Evolutionary conservation across 345 rosid genomes (phyloP).

Genomic region (Pelargonium nanum): DNA sequence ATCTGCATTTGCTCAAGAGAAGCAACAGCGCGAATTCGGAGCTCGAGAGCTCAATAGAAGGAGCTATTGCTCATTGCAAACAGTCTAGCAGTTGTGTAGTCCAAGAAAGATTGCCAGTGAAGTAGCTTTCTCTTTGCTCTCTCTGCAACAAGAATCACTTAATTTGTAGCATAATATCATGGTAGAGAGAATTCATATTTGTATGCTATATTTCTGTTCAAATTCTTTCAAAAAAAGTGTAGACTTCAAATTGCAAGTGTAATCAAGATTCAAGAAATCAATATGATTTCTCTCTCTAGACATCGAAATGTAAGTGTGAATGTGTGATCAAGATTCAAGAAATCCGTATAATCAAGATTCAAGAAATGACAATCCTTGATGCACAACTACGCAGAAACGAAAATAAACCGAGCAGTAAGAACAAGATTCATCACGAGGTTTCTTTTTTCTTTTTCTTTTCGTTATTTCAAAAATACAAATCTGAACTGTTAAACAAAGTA

Average conservation of each 20-base stretch:
- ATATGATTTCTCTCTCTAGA: neutral
- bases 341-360: too few relatives aligned
- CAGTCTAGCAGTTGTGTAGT: slow-evolving; percentile 25
- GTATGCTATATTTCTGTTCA: neutral
- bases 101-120: slow-evolving; percentile 27
- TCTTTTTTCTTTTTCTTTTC: too few relatives aligned
- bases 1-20: slow-evolving; percentile 49
- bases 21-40: slow-evolving; percentile 51
- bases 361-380: too few relatives aligned
- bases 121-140: slow-evolving; percentile 27
- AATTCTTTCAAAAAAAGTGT: neutral
- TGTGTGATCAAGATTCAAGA: neutral
- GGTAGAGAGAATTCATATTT: neutral
- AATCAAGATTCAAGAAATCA: neutral
- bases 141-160: slow-evolving; percentile 28
- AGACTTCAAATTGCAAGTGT: neutral
- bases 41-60: slow-evolving; percentile 61
- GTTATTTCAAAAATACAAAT: too few relatives aligned
- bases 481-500: too few relatives aligned
- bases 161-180: too few relatives aligned
- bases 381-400: too few relatives aligned
- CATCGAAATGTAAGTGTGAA: too few relatives aligned
- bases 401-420: too few relatives aligned
- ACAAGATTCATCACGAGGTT: too few relatives aligned
- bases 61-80: slow-evolving; percentile 92